Percentiles rank a stretch among this genome's conserved stretches.
phyloP scores from a whole-genome alignment of 441 rosid species.

The Aquilaria agallochum region DNA sequence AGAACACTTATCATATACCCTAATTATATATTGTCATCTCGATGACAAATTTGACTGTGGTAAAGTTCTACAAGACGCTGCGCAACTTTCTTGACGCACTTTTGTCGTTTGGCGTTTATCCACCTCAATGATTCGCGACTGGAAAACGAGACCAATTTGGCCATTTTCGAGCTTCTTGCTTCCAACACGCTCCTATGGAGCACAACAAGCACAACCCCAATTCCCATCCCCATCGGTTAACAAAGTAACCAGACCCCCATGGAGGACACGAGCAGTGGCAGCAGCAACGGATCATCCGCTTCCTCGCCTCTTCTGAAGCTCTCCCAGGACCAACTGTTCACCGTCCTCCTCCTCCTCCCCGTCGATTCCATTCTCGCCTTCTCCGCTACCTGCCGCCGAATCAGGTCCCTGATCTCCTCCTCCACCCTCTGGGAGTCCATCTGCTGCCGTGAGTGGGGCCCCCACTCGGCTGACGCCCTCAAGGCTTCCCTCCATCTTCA shows the following conservation, averaged over 20 bases:
- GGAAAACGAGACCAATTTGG: too few relatives aligned
- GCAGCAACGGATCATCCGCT: constrained; percentile 21
- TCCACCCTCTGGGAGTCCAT: constrained; percentile 77
- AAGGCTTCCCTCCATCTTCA: constrained; percentile 33
- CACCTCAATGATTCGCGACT: too few relatives aligned
- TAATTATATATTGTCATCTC: too few relatives aligned
- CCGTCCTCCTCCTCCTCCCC: constrained; percentile 77
- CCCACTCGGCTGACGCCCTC: constrained; percentile 43
- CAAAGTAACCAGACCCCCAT: constrained; percentile 16
- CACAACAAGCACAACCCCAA: too few relatives aligned
- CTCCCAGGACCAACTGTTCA: constrained; percentile 67
- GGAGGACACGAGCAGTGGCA: constrained; percentile 28
- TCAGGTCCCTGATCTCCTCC: constrained; percentile 44
- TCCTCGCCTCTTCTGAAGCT: constrained; percentile 31
- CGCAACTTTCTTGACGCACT: too few relatives aligned
- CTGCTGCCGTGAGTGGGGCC: constrained; percentile 76
- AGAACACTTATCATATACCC: too few relatives aligned
- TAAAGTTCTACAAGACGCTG: too few relatives aligned
- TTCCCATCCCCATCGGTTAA: too few relatives aligned
- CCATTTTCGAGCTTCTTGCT: too few relatives aligned
- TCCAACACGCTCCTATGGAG: too few relatives aligned
- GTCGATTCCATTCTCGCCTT: constrained; percentile 68
- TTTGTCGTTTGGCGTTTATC: too few relatives aligned
- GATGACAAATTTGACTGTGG: too few relatives aligned
- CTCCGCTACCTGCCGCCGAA: constrained; percentile 65